These are phyloP conservation scores for Wickerhamiella azymoides DNA, from an alignment of 805 yeast genomes.

Conservation along the genomic window DNA sequence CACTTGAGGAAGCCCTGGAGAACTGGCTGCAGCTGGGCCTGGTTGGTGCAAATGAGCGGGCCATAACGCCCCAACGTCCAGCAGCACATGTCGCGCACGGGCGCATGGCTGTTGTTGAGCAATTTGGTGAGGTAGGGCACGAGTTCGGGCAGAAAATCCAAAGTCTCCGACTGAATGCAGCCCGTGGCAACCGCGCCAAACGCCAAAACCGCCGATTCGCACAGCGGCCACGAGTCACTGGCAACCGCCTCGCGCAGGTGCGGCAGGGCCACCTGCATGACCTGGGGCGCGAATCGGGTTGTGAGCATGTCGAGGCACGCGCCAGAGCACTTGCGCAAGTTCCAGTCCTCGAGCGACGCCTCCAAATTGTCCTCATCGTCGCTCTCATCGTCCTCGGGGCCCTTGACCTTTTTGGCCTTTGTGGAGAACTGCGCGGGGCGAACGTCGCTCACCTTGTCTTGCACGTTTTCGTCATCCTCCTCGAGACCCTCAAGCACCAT, in stretches of 20 bases:
- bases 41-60: slow-evolving; percentile 55
- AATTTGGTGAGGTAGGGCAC: slow-evolving; percentile 78
- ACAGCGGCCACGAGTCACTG: slow-evolving; percentile 67
- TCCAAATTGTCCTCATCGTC: slow-evolving; percentile 64
- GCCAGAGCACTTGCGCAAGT: slow-evolving; percentile 83
- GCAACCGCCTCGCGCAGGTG: slow-evolving; percentile 55
- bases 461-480: slow-evolving; percentile 61
- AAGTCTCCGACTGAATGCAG: slow-evolving; percentile 50
- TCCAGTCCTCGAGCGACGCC: slow-evolving; percentile 68
- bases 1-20: slow-evolving; percentile 62
- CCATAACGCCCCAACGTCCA: slow-evolving; percentile 90
- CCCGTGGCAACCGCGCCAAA: slow-evolving; percentile 92
- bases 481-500: slow-evolving; percentile 50
- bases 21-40: slow-evolving; percentile 61
- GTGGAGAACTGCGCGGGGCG: slow-evolving; percentile 65
- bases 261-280: slow-evolving; percentile 58
- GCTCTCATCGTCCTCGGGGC: slow-evolving; percentile 41
- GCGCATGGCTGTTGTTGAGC: slow-evolving; percentile 57
- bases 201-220: slow-evolving; percentile 89
- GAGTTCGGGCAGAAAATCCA: slow-evolving; percentile 60
- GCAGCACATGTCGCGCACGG: slow-evolving; percentile 86
- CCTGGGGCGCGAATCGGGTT: slow-evolving; percentile 48
- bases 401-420: slow-evolving; percentile 28
- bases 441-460: slow-evolving; percentile 78
- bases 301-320: slow-evolving; percentile 81